Evolutionary conservation across 176 grass and related monocot species (phyloP), one percentile per base, ranked within the genome.

Genomic region (Rhynchospora breviuscula): DNA sequence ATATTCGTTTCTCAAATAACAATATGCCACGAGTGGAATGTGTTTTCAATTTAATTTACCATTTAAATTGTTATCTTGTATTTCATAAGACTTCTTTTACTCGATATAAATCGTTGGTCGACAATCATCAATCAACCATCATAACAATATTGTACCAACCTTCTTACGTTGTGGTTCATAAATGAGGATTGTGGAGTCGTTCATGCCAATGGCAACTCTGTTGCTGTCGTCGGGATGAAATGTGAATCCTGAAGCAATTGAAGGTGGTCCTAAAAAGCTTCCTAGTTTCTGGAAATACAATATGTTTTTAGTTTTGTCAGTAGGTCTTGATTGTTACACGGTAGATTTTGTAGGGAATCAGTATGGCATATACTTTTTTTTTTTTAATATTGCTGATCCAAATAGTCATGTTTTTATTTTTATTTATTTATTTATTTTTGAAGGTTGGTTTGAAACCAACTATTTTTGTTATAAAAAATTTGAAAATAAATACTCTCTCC

Each of bases 131-230:
- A 79, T 79, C 22, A 60, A 58, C 43, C 31, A 40, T 4, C 35
- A 40, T 40, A 15, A 54, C 9, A 62, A 35, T 25, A 81, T 33
- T 15, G 19, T 12, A 81, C 9, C 51, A 81, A 81, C 78, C 78
- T 81, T 49, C 25, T 57, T 33, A 33, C 17, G 29, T 57, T 31
- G 51, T 6, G 58, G 58, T 59, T 81, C 58, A 57, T 60, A 63
- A 62, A 81, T 33, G 10, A 81, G 23, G 22, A 81, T 81, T 57
- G 54, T 59, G 52, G 47, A 63, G 48, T 81, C 52, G 54, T 63
- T 49, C 78, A 57, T 63, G 45, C 78, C 52, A 8, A 81, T 61
- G 21, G 52, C 78, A 21, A 81, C 33, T 14, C 8, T 63, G 49
- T 63, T 81, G 21, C 31, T 45, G 0, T 81, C 22, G 21, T 31